Evolutionary conservation across 305 asterid genomes (phyloP), one percentile per base, ranked within the genome.

Genomic region (Solanum hybrid): DNA sequence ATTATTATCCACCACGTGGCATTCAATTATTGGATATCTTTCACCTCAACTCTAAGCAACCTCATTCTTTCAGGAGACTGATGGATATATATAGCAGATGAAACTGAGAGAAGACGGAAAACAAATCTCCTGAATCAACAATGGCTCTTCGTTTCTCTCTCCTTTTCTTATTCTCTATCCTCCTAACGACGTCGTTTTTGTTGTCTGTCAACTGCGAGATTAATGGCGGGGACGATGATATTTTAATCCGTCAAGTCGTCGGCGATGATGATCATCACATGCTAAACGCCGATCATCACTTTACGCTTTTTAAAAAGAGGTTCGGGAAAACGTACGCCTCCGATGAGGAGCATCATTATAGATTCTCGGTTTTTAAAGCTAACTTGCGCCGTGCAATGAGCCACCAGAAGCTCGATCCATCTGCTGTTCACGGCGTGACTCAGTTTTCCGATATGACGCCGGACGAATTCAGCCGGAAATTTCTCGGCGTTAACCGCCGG

Each of bases 381-480:
- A 97, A 96, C 91, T 86, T 97, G 93, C 98, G 93, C 94, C 95
- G 94, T 26, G 98, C 98, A 7, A 73, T 76, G 92, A 94, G 93
- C 29, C 95, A 95, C 93, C 98, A 96, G 96, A 91, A 89, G 92
- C 94, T 95, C 45, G 99, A 97, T 86, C 98, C 99, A 24, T 90
- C 96, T 56, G 98, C 99, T 51, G 94, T 90, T n/a, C 99, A 97
- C 92, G 99, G 99, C 22, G 95, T 97, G 89, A 97, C 99, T 89
- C 93, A 81, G 92, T 97, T 97, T 93, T 97, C 98, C 85, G 99
- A 97, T 93, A 92, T 97, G 89, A 95, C 98, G 10, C 93, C 94
- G 75, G 90, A 91, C 4, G 99, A 97, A 93, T 97, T 97, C 94
- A 92, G 95, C 1, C 92, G 88, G 4, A 88, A 91, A 29, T 93